Evolutionary conservation across 2,329 filamentous ascomycete genomes (phyloP).

Genomic region (Escovopsis weberi): DNA sequence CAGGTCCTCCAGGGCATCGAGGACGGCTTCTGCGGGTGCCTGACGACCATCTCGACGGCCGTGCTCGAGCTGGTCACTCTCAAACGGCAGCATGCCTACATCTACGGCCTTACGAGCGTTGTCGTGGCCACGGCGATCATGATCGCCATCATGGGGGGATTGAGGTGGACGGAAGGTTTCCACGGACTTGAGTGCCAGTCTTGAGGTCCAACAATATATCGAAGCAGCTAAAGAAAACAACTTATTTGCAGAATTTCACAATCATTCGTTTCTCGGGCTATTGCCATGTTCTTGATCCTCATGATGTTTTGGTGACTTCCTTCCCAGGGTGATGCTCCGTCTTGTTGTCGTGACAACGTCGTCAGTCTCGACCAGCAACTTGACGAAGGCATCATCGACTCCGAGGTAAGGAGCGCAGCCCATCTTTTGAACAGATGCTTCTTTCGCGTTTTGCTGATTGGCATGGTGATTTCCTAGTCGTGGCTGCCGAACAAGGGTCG

Average conservation of each 20-base stretch:
- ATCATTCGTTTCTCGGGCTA: no score
- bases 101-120: slow-evolving; percentile 52
- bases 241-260: slow-evolving; percentile 2
- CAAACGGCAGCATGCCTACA: slow-evolving; percentile 42
- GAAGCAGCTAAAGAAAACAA: not conserved
- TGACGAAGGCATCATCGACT: no score
- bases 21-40: slow-evolving; percentile 53
- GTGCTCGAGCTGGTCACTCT: slow-evolving; percentile 44
- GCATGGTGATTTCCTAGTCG: no score
- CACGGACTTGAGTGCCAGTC: slow-evolving; percentile 21
- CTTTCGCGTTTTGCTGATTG: no score
- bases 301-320: no score
- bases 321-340: no score
- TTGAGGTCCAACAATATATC: not conserved
- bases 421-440: no score
- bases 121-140: slow-evolving; percentile 40
- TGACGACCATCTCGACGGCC: slow-evolving; percentile 56
- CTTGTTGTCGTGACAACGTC: no score
- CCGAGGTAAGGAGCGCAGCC: no score
- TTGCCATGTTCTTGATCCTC: not conserved
- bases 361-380: no score
- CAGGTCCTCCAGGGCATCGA: slow-evolving; percentile 52
- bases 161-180: slow-evolving; percentile 55
- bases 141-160: slow-evolving; percentile 59
- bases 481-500: no score